Percentiles rank a stretch among this genome's conserved stretches.
These are phyloP conservation scores for Phytophthora litchii DNA, from an alignment of 352 stramenopile genomes.

Conservation along the genomic window DNA sequence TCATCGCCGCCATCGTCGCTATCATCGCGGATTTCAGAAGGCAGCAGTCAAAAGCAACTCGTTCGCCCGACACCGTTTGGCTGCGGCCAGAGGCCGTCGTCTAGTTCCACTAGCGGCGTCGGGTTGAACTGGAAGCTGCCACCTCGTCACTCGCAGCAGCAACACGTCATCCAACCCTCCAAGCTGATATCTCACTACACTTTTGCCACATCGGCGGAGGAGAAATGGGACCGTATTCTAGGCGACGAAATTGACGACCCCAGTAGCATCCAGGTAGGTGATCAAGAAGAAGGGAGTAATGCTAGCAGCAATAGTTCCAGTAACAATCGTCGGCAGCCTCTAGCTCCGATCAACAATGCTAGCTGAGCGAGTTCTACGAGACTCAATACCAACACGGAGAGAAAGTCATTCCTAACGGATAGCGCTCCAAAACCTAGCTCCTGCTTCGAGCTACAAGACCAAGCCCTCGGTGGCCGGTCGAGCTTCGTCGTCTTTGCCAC, in stretches of 20 bases:
- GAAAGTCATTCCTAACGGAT: slow-evolving; percentile 25
- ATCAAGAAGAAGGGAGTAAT: slow-evolving; percentile 8
- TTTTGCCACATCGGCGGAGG: slow-evolving; percentile 50
- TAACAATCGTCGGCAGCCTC: slow-evolving; percentile 14
- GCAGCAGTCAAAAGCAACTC: slow-evolving; percentile 25
- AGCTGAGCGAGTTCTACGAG: not conserved
- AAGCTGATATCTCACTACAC: slow-evolving; percentile 22
- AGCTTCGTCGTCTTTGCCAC: slow-evolving; percentile 59
- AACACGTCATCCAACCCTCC: slow-evolving; percentile 9
- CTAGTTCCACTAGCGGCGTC: not conserved
- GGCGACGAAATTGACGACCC: slow-evolving; percentile 36
- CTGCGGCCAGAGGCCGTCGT: slow-evolving; percentile 13
- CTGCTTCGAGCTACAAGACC: slow-evolving; percentile 20
- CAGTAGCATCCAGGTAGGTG: slow-evolving; percentile 19
- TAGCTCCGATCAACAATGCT: slow-evolving; percentile 17
- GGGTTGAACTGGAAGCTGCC: slow-evolving; percentile 25
- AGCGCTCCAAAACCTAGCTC: slow-evolving; percentile 13
- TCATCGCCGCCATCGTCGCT: slow-evolving; percentile 23
- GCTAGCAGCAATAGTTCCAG: slow-evolving; percentile 15
- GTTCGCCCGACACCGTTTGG: slow-evolving; percentile 37
- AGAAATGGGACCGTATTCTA: slow-evolving; percentile 82
- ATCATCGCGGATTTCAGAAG: slow-evolving; percentile 25
- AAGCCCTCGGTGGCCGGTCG: slow-evolving; percentile 42
- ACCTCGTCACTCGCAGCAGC: slow-evolving; percentile 21
- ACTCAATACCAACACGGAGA: slow-evolving; percentile 29